Conservation (phyloP, 1,284 basidiomycete genomes). For the Ganoderma multipileum region DNA sequence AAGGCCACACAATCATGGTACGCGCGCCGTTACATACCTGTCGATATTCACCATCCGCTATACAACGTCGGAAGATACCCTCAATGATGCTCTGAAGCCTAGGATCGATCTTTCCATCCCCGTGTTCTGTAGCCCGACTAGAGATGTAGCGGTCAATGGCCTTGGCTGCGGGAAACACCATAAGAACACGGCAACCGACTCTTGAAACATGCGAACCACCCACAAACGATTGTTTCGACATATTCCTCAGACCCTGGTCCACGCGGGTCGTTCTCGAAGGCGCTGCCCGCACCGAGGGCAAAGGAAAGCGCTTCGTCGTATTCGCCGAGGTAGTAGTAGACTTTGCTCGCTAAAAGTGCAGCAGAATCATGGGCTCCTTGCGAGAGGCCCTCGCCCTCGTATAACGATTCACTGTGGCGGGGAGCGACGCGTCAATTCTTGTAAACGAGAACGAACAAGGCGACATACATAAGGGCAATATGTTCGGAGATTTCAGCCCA, state of each 20-base stretch:
- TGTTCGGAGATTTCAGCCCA: conserved; percentile 98
- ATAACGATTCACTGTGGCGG: conserved; percentile 79
- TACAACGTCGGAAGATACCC: conserved; percentile 84
- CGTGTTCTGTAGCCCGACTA: conserved; percentile 57
- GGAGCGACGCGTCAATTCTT: conserved; percentile 28
- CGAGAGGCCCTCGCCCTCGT: conserved; percentile 82
- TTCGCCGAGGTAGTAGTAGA: conserved; percentile 95
- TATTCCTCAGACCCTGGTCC: conserved; percentile 80
- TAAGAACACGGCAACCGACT: conserved; percentile 1
- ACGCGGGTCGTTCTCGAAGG: conserved; percentile 81
- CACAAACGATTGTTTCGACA: conserved; percentile 92
- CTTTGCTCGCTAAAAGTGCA: conserved; percentile 91
- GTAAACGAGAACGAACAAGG: conserved; percentile 16
- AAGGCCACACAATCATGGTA: conserved; percentile 12
- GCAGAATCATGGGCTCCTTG: conserved; percentile 79
- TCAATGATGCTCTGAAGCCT: conserved; percentile 86
- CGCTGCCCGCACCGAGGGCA: conserved; percentile 87
- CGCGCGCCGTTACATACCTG: conserved; percentile 63
- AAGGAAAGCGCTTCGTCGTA: conserved; percentile 94
- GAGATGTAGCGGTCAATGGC: conserved; percentile 92
- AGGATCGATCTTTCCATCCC: conserved; percentile 71
- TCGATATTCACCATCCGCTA: conserved; percentile 87
- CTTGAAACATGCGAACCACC: conserved; percentile 41
- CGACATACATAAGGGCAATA: conserved; percentile 84
- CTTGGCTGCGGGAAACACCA: conserved; percentile 67